Evolutionary conservation across 805 yeast species (phyloP).

Genomic region (Candida sphagnicola): DNA sequence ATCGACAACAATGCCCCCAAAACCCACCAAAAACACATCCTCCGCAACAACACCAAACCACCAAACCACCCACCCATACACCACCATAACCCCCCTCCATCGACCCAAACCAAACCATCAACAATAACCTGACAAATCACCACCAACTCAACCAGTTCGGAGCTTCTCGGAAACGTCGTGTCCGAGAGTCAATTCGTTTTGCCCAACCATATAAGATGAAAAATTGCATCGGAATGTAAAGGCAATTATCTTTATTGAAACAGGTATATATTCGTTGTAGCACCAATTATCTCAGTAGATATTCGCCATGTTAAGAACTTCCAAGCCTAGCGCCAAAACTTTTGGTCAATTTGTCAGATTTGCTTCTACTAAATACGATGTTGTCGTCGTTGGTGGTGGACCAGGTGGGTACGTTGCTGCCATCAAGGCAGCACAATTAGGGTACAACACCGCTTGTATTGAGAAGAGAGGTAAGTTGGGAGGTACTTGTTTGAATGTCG

Average conservation of each 20-base stretch:
- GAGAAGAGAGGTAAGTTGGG: conserved; percentile 96
- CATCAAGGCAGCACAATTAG: conserved; percentile 96
- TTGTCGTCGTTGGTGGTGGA: conserved; percentile 97
- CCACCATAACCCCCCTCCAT: neutral
- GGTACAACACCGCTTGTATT: conserved; percentile 90
- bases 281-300: no score
- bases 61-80: no score
- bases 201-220: conserved; percentile 1
- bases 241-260: no score
- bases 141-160: neutral
- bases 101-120: neutral
- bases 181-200: neutral
- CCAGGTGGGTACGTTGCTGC: conserved; percentile 99
- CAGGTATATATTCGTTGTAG: no score
- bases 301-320: conserved; percentile 18
- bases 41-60: neutral
- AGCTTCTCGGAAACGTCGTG: neutral
- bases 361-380: conserved; percentile 61
- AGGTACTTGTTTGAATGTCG: conserved; percentile 98
- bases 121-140: neutral
- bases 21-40: neutral
- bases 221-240: neutral
- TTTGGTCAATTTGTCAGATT: conserved; percentile 35
- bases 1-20: no score
- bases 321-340: conserved; percentile 8